phyloP scores from a whole-genome alignment of 805 yeast genomes.

The Lachancea meyersii region DNA sequence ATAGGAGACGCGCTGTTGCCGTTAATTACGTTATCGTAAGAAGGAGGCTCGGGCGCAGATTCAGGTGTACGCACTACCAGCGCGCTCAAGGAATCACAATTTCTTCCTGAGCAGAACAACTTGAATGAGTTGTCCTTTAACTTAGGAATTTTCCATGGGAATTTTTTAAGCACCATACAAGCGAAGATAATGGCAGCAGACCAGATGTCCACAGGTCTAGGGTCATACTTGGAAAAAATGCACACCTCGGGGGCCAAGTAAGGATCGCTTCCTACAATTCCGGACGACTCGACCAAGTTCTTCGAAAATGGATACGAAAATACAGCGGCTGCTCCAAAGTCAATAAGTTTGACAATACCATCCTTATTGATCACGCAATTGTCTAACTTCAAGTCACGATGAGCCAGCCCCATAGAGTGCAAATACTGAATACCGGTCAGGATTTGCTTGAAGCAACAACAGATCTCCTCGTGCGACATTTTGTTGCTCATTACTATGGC shows the following conservation, averaged over 20 bases:
- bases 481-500: conserved; percentile 92
- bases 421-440: conserved; percentile 74
- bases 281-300: conserved; percentile 67
- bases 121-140: conserved; percentile 75
- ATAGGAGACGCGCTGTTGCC: conserved; percentile 8
- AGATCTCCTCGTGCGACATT: conserved; percentile 72
- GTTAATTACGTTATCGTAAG: conserved; percentile 25
- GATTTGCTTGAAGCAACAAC: conserved; percentile 86
- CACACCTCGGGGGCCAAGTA: conserved; percentile 89
- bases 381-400: conserved; percentile 85
- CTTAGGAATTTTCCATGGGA: conserved; percentile 93
- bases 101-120: conserved; percentile 67
- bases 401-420: conserved; percentile 82
- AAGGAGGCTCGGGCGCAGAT: conserved; percentile 42
- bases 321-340: conserved; percentile 90
- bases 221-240: conserved; percentile 76
- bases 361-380: conserved; percentile 80
- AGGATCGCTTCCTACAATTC: conserved; percentile 86
- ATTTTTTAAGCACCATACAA: conserved; percentile 85
- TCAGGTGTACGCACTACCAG: conserved; percentile 50
- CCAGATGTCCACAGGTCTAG: conserved; percentile 93
- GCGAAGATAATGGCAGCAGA: conserved; percentile 85
- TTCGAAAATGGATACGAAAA: conserved; percentile 80
- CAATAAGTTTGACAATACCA: conserved; percentile 86
- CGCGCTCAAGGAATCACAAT: conserved; percentile 61